phyloP scores from a whole-genome alignment of 163 green algal species.

The Chlorella variabilis region DNA sequence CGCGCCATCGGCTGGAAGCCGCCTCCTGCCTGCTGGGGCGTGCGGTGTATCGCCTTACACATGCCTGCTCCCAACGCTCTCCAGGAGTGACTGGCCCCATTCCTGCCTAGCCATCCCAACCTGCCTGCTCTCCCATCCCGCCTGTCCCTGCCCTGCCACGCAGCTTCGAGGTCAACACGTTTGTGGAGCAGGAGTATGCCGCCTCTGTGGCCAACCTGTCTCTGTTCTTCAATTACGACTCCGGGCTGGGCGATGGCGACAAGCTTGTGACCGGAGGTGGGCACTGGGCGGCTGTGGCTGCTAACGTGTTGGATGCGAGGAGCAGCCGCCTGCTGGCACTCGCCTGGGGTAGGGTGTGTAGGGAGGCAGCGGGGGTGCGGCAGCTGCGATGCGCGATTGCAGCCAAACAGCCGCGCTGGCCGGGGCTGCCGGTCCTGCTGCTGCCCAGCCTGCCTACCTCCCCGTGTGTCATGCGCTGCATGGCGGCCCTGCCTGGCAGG shows the following conservation, averaged over 20 bases:
- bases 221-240: neutral
- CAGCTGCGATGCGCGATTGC: neutral
- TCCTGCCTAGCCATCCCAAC: neutral
- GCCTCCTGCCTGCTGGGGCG: too few relatives aligned
- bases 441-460: neutral
- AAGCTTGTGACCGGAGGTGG: conserved; percentile 16
- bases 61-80: too few relatives aligned
- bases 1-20: too few relatives aligned
- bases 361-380: too few relatives aligned
- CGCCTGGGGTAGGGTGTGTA: too few relatives aligned
- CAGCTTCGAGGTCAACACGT: neutral
- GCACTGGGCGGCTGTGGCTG: too few relatives aligned
- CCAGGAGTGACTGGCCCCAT: too few relatives aligned
- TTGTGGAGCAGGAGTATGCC: conserved; percentile 15
- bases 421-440: too few relatives aligned
- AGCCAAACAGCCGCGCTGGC: neutral
- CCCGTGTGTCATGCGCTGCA: neutral
- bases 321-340: too few relatives aligned
- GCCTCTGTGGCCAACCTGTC: conserved; percentile 4
- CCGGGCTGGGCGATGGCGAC: neutral
- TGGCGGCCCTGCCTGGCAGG: neutral
- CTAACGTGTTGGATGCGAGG: too few relatives aligned
- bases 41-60: too few relatives aligned
- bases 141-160: neutral
- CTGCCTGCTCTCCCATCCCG: neutral